Evolutionary conservation across 768 basidiomycete genomes (phyloP), one percentile per base, ranked within the genome.

Genomic region (Calocybe gangraenosa): DNA sequence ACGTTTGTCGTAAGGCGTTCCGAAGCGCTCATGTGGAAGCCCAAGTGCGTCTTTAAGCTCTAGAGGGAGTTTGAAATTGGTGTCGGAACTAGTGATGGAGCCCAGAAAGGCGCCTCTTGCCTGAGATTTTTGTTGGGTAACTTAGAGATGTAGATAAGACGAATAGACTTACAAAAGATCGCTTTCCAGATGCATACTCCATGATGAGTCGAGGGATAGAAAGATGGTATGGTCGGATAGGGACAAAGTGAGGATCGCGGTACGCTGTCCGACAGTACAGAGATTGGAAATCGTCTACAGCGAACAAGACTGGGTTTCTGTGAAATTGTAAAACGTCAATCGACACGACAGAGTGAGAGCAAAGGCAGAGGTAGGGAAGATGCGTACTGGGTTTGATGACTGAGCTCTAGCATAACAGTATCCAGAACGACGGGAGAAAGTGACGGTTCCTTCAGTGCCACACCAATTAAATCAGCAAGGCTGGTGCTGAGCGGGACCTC

Each of bases 261-360:
- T 94, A 94, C 20, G 66, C 58, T 0, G 85, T 79, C 37, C 70
- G 66, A 58, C 76, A 70, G 56, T 88, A 92, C 19, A 96, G 63
- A 0, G 89, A 75, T 61, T 95, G 93, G 61, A 90, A 81, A 54
- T 95, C 92, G 52, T 96, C 93, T 1, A 94, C 70, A 0, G 92
- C 92, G 22, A 94, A 66, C 5, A 96, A 60, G 2, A 95, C 85
- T 0, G 91, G 91, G 55, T 73, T 68, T 35, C 90, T 92, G 47
- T 8, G 20, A 7, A 40, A 2, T 42, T 17, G 19, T 14, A 30
- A 22, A 10, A 36, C 32, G 25, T 28, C 25, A 28, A 28, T 28
- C 5, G 5, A 28, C 25, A 28, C 5, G 11, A 28, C 25, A 28
- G 6, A 40, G 21, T 52, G 15, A 42, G 44, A 37, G 13, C 11